Conservation (phyloP, 257 asterid species). For the Rauvolfia tetraphylla region DNA sequence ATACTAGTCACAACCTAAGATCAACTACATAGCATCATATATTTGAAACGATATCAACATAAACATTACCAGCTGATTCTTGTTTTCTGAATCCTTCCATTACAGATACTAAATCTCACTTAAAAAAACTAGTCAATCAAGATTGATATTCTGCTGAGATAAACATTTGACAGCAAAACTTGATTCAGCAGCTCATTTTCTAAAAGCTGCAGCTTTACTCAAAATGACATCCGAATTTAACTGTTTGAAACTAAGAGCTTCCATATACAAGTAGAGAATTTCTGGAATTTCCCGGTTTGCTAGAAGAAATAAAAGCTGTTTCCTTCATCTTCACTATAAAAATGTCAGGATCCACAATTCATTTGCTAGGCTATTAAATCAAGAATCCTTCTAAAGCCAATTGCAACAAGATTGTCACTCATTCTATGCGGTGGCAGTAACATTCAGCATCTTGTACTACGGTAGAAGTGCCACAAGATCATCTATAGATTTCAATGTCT, state of each 20-base stretch:
- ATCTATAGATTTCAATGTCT: conserved; percentile 72
- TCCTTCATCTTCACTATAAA: not conserved
- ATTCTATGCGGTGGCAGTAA: not conserved
- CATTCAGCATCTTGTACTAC: conserved; percentile 15
- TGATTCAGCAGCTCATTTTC: not conserved
- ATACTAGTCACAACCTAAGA: not conserved
- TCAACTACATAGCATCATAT: not conserved
- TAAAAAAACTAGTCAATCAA: not conserved
- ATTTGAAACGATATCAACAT: not conserved
- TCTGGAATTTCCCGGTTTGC: no score
- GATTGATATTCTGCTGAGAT: not conserved
- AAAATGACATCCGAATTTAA: no score
- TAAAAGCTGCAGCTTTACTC: not conserved
- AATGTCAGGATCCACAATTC: not conserved
- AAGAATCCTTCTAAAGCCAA: not conserved
- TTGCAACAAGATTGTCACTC: not conserved
- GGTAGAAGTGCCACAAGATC: conserved; percentile 63
- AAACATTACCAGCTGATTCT: not conserved
- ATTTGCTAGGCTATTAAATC: not conserved
- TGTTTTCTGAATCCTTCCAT: not conserved
- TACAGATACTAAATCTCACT: not conserved
- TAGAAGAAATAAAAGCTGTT: no score
- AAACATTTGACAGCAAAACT: not conserved
- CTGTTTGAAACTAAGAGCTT: not conserved
- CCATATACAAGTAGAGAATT: not conserved